These are phyloP conservation scores for Saccharomycopsis vini DNA, from an alignment of 805 yeast species.

Conservation along the genomic window DNA sequence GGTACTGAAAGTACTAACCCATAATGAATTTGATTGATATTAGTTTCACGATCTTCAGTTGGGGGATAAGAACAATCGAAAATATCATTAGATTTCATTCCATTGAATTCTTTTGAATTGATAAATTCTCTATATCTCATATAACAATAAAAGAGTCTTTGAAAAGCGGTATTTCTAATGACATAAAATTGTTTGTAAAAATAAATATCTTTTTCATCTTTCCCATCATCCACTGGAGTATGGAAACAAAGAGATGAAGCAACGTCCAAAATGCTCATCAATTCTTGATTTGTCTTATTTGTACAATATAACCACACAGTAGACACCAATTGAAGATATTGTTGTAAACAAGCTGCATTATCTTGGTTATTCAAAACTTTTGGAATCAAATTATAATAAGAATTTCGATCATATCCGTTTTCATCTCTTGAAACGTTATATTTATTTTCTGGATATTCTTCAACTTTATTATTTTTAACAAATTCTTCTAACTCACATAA, in stretches of 20 bases:
- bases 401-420: no score
- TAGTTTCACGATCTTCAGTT: constrained; percentile 27
- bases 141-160: constrained; percentile 28
- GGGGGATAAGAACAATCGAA: constrained; percentile 13
- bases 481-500: no score
- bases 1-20: constrained; percentile 31
- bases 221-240: constrained; percentile 19
- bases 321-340: constrained; percentile 29
- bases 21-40: constrained; percentile 26
- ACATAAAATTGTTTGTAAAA: constrained; percentile 26
- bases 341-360: constrained; percentile 29
- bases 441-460: constrained; percentile 1
- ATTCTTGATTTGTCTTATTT: not conserved
- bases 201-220: constrained; percentile 17
- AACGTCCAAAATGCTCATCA: constrained; percentile 26
- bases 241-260: constrained; percentile 31
- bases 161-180: constrained; percentile 28
- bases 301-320: constrained; percentile 20
- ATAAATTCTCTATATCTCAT: constrained; percentile 24
- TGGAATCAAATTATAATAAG: constrained; percentile 29
- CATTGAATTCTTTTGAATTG: not conserved
- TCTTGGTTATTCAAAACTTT: constrained; percentile 28
- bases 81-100: not conserved
- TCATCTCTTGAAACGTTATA: no score
- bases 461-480: not conserved